Base-by-base conservation (phyloP, 2,329 filamentous ascomycete genomes). In the Claviceps purpurea region DNA sequence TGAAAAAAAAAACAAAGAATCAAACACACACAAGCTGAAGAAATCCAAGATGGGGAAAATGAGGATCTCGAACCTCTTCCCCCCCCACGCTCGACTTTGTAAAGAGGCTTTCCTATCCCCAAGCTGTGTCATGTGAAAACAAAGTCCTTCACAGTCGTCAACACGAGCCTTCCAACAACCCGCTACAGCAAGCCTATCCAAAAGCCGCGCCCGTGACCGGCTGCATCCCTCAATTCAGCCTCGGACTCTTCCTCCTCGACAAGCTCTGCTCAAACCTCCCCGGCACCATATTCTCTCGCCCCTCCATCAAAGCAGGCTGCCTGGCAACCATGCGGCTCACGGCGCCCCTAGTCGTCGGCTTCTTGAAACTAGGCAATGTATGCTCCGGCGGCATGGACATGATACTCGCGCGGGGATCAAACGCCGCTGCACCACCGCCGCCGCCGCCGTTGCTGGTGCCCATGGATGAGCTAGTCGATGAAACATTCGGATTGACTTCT, bases 401-500 rank as follows among this genome's bases (percentile, higher is more conserved):
- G 45, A 65, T 67, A 61, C 69, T 74, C 10, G 66, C 62, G 11
- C 67, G 64, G 1, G 71, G 64, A 47, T 77, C 73, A 53, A 75
- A 73, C 52, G 60, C 56, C 26, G 66, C 59, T 8, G 62, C 59
- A 20, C 24, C 24, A 13, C 41, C 41, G 13, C 38, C 20, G 41
- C 10, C 43, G 43, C 20, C 43, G 38, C 38, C 38, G 38, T 14
- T 14, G 38, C 14, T 40, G 38, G 14, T 40, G 5, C 14, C 14
- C 14, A 66, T 65, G n/a, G 67, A 66, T 52, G 70, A 53, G 56
- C 67, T 73, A n/a, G 60, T 58, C 54, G 70, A 43, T 20, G 42
- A 69, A 26, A 74, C 62, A 57, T 76, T 76, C 38, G 75, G 75
- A 61, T 79, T 75, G 39, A 81, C 70, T 61, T 81, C 78, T 42